A percentile compares a stretch with the other conserved stretches of the same genome.
Conservation (phyloP, 192 early-diverging fungal species). For the Irineochytrium annulatum region DNA sequence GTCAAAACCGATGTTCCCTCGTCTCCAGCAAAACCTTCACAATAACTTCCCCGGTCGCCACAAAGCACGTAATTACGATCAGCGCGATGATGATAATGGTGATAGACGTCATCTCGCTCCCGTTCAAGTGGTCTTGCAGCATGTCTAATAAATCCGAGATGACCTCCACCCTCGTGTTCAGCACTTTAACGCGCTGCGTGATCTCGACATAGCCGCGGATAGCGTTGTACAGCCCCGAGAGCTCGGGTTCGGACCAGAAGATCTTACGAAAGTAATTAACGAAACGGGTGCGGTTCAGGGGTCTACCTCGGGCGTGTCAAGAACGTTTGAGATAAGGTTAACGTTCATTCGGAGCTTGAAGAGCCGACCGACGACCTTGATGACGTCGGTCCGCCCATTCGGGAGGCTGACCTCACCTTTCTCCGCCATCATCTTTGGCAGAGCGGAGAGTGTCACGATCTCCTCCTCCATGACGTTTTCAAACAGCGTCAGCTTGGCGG, state of each 20-base stretch:
- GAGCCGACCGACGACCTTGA: slow-evolving; percentile 19
- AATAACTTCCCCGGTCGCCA: slow-evolving; percentile 41
- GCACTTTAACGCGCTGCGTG: slow-evolving; percentile 66
- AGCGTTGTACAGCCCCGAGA: slow-evolving; percentile 74
- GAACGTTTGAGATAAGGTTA: slow-evolving; percentile 75
- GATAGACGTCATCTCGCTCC: slow-evolving; percentile 83
- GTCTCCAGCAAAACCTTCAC: slow-evolving; percentile 40
- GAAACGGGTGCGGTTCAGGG: background rate
- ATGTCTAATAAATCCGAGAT: slow-evolving; percentile 88
- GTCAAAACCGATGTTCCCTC: too few species aligned
- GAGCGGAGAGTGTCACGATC: slow-evolving; percentile 77
- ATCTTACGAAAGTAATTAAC: slow-evolving; percentile 41
- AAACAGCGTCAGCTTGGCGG: slow-evolving; percentile 88
- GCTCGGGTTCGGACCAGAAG: slow-evolving; percentile 73
- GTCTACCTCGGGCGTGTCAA: slow-evolving; percentile 52
- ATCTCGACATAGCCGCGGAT: slow-evolving; percentile 73
- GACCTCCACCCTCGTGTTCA: slow-evolving; percentile 90
- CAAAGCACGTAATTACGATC: slow-evolving; percentile 60
- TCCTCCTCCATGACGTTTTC: slow-evolving; percentile 91
- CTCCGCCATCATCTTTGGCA: slow-evolving; percentile 90
- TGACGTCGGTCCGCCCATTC: slow-evolving; percentile 11
- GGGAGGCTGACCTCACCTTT: slow-evolving; percentile 70
- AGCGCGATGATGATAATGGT: slow-evolving; percentile 96
- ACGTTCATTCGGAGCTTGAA: slow-evolving; percentile 68
- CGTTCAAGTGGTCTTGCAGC: slow-evolving; percentile 90